Evolutionary conservation across 768 basidiomycete genomes (phyloP).

Genomic region (Hygrocybe punicea): DNA sequence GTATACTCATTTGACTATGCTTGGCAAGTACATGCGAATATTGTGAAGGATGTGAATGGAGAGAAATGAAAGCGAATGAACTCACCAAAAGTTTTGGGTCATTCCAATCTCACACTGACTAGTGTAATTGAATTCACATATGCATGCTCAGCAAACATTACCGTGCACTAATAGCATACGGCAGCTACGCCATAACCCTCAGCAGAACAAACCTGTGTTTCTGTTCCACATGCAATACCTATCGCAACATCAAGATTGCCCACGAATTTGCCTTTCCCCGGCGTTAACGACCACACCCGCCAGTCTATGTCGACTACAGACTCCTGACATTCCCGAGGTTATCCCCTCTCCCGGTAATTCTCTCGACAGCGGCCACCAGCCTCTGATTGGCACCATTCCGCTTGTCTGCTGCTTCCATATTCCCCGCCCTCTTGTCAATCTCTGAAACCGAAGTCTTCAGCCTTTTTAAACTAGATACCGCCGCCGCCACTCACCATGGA

Average conservation of each 20-base stretch:
- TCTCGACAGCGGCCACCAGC: background rate
- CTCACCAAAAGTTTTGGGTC: background rate
- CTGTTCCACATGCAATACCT: no score
- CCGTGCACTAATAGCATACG: no score
- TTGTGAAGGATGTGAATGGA: conserved; percentile 74
- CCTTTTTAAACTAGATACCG: conserved; percentile 2
- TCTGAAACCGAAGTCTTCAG: conserved; percentile 36
- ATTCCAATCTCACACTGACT: no score
- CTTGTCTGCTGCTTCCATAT: conserved; percentile 44
- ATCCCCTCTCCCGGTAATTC: background rate
- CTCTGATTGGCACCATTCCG: conserved; percentile 44
- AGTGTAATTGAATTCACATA: no score
- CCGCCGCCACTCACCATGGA: conserved; percentile 47
- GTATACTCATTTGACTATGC: background rate
- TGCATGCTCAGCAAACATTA: no score
- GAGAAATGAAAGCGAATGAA: conserved; percentile 52
- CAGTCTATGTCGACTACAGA: no score
- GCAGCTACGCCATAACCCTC: no score
- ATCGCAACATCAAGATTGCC: no score
- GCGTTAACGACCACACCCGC: no score
- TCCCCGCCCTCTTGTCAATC: conserved; percentile 54
- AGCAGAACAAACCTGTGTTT: no score
- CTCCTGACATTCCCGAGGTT: background rate
- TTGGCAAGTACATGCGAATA: conserved; percentile 67
- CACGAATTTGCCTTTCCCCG: no score